phyloP scores from a whole-genome alignment of 129 eudicot species.

The Apium graveolens region DNA sequence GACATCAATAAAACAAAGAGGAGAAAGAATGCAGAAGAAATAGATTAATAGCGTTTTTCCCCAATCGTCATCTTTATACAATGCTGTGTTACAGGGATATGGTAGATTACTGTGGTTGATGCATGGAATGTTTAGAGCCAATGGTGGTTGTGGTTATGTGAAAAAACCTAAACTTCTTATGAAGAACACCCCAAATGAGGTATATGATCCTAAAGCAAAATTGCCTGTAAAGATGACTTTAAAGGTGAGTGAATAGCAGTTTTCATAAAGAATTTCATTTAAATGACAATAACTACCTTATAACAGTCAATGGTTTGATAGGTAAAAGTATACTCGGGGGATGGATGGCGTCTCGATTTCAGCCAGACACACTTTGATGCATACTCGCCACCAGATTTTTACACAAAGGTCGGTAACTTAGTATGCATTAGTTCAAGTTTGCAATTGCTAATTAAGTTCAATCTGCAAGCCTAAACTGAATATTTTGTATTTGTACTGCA shows the following conservation, averaged over 20 bases:
- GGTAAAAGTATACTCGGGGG: slow-evolving; percentile 78
- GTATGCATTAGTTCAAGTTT: not conserved
- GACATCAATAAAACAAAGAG: not conserved
- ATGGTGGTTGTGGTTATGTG: slow-evolving; percentile 71
- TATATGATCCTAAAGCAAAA: slow-evolving; percentile 33
- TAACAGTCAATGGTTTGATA: slow-evolving; percentile 11
- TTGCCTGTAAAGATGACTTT: slow-evolving; percentile 35
- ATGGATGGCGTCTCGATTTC: slow-evolving; percentile 78
- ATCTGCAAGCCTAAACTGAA: not conserved
- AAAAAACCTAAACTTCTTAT: slow-evolving; percentile 57
- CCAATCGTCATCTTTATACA: not conserved
- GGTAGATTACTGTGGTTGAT: slow-evolving; percentile 61
- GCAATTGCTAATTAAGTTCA: not conserved
- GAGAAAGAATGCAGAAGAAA: not conserved
- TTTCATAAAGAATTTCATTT: not conserved
- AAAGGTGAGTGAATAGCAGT: slow-evolving; percentile 32
- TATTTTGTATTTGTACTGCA: not conserved
- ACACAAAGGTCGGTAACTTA: slow-evolving; percentile 52
- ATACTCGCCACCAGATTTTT: slow-evolving; percentile 77
- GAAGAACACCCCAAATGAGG: slow-evolving; percentile 15
- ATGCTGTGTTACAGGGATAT: slow-evolving; percentile 39
- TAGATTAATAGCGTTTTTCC: not conserved
- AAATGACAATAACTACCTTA: not conserved
- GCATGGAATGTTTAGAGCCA: slow-evolving; percentile 84
- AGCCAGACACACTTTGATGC: slow-evolving; percentile 51